Conservation (phyloP, 495 filamentous ascomycete genomes). For the Penicillium samsonianum region DNA sequence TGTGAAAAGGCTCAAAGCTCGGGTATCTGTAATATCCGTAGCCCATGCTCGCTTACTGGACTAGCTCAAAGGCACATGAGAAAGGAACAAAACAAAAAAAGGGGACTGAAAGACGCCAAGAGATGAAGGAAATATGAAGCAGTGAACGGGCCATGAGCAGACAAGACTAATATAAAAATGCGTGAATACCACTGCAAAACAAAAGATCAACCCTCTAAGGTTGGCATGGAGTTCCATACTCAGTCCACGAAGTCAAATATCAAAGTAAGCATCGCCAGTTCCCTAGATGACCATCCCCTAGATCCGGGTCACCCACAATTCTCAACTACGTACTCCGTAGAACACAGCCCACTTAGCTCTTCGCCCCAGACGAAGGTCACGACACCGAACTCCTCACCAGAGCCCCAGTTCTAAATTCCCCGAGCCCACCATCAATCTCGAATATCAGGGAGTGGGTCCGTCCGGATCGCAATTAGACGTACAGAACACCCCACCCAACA, state of each 20-base stretch:
- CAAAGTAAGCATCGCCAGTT: neutral
- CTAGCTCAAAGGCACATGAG: neutral
- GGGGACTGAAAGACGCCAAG: neutral
- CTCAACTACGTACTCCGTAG: constrained; percentile 38
- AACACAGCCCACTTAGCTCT: constrained; percentile 32
- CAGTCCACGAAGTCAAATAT: neutral
- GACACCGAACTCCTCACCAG: too few species aligned
- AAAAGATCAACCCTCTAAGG: neutral
- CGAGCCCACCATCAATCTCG: too few species aligned
- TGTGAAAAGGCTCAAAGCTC: constrained; percentile 18
- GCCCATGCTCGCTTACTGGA: neutral
- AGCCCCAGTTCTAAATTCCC: neutral
- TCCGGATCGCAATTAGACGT: constrained; percentile 39
- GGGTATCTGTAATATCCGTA: neutral
- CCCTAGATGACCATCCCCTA: neutral
- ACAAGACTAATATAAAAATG: neutral
- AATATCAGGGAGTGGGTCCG: constrained; percentile 22
- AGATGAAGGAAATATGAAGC: neutral
- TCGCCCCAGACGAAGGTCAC: neutral
- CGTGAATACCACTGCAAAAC: neutral
- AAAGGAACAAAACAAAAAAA: neutral
- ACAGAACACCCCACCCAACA: constrained; percentile 36
- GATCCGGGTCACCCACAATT: neutral
- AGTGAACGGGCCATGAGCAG: neutral
- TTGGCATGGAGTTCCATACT: neutral